Evolutionary conservation across 2,329 filamentous ascomycete species (phyloP).

Genomic region (Fusarium cyanostomum): DNA sequence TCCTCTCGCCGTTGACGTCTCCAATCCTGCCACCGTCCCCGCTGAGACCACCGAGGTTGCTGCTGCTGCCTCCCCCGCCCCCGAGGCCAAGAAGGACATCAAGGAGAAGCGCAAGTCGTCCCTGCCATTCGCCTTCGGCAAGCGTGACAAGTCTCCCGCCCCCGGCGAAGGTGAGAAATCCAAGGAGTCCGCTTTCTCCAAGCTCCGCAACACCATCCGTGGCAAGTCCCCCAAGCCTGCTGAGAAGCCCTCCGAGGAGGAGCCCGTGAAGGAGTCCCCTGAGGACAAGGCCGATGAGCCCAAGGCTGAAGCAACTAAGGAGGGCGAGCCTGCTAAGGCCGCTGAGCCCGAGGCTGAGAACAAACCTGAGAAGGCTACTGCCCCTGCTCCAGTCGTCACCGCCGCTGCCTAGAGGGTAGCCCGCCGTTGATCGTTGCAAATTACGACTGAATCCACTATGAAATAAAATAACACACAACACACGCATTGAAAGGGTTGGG

Average conservation of each 20-base stretch:
- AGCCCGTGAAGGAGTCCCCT: constrained; percentile 51
- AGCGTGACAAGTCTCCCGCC: constrained; percentile 73
- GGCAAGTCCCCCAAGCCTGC: constrained; percentile 54
- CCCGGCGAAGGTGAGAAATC: constrained; percentile 71
- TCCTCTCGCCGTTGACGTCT: constrained; percentile 65
- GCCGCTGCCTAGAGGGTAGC: constrained; percentile 59
- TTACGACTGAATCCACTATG: constrained; percentile 37
- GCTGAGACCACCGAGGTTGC: constrained; percentile 58
- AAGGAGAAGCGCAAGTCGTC: constrained; percentile 90
- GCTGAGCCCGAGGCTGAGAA: constrained; percentile 50
- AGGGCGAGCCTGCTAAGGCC: constrained; percentile 64
- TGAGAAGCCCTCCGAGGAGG: constrained; percentile 49
- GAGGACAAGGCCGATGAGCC: constrained; percentile 51
- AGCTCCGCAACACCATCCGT: constrained; percentile 68
- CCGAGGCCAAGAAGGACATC: constrained; percentile 68
- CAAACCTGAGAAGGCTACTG: constrained; percentile 54
- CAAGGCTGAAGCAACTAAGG: constrained; percentile 53
- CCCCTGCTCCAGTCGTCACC: constrained; percentile 58
- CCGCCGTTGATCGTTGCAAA: constrained; percentile 40
- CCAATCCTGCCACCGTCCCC: constrained; percentile 57
- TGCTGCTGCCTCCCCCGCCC: constrained; percentile 53
- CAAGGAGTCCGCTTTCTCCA: constrained; percentile 65
- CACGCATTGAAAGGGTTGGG: constrained; percentile 55
- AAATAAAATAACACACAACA: constrained; percentile 42
- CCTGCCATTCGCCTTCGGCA: constrained; percentile 76